These are phyloP conservation scores for Friedmanniomyces simplex DNA, from an alignment of 495 filamentous ascomycete species.

Conservation along the genomic window DNA sequence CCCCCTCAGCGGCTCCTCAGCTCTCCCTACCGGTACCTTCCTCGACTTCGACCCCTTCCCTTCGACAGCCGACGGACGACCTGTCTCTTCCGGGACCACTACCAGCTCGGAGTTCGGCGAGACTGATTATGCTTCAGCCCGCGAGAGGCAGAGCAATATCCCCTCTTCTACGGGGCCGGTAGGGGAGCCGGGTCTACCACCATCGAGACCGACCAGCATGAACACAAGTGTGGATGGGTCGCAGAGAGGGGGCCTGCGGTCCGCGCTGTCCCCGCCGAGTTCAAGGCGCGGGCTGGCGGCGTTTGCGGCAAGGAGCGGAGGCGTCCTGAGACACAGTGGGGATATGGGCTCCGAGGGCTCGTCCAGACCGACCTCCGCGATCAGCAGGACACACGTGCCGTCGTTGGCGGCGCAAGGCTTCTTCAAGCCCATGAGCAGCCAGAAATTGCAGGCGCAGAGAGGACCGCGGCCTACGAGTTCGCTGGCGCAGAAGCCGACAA, in stretches of 20 bases:
- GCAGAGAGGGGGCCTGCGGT: slow-evolving; percentile 24
- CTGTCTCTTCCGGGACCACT: slow-evolving; percentile 34
- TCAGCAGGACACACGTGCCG: slow-evolving; percentile 78
- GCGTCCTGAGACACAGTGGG: slow-evolving; percentile 8
- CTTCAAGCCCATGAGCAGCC: slow-evolving; percentile 93
- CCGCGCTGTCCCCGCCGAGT: slow-evolving; percentile 39
- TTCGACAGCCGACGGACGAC: slow-evolving; percentile 1
- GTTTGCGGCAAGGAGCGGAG: slow-evolving; percentile 4
- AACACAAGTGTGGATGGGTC: slow-evolving; percentile 37
- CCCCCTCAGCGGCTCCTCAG: not conserved
- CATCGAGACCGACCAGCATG: slow-evolving; percentile 31
- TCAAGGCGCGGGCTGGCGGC: slow-evolving; percentile 32
- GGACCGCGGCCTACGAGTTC: slow-evolving; percentile 35
- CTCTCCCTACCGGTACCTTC: slow-evolving; percentile 13
- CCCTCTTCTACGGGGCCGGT: slow-evolving; percentile 33
- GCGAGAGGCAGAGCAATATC: slow-evolving; percentile 14
- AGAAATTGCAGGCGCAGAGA: slow-evolving; percentile 84
- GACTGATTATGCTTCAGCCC: slow-evolving; percentile 17
- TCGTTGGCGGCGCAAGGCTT: slow-evolving; percentile 82
- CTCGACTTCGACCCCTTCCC: slow-evolving; percentile 18
- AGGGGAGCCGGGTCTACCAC: slow-evolving; percentile 35
- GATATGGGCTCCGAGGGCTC: slow-evolving; percentile 28
- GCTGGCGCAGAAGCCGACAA: slow-evolving; percentile 34
- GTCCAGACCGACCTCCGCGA: slow-evolving; percentile 26
- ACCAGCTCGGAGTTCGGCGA: slow-evolving; percentile 41